These are phyloP conservation scores for Boletus coccyginus DNA, from an alignment of 768 basidiomycete species.

Conservation along the genomic window DNA sequence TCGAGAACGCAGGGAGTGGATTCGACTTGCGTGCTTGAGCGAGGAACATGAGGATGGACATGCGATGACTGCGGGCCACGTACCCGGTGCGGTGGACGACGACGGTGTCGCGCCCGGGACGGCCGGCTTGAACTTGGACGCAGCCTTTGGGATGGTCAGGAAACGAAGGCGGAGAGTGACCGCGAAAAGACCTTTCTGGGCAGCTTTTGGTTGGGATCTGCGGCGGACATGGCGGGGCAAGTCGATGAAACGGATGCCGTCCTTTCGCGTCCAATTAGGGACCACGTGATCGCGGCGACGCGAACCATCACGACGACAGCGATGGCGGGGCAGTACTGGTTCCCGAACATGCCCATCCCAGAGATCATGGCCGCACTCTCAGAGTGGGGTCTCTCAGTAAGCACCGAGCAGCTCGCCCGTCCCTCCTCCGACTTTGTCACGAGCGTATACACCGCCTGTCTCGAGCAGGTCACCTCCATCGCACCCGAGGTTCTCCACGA, in stretches of 20 bases:
- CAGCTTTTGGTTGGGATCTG: neutral
- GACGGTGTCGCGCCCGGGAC: neutral
- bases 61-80: neutral
- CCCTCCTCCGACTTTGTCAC: conserved; percentile 73
- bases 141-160: neutral
- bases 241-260: conserved; percentile 8
- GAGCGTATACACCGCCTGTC: conserved; percentile 64
- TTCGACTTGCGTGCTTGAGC: conserved; percentile 23
- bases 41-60: conserved; percentile 3
- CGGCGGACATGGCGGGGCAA: conserved; percentile 4
- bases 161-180: neutral
- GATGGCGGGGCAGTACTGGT: conserved; percentile 46
- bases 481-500: conserved; percentile 55
- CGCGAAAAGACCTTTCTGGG: conserved; percentile 10
- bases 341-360: conserved; percentile 59
- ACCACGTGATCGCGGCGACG: conserved; percentile 30
- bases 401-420: conserved; percentile 61
- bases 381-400: conserved; percentile 67
- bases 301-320: neutral
- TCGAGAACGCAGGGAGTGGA: no score
- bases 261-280: conserved; percentile 6
- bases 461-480: conserved; percentile 69
- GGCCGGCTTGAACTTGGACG: conserved; percentile 49
- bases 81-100: conserved; percentile 7
- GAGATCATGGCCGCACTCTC: conserved; percentile 66